Evolutionary conservation across 306 rosid species (phyloP).

Genomic region (Lithocarpus polystachyus): DNA sequence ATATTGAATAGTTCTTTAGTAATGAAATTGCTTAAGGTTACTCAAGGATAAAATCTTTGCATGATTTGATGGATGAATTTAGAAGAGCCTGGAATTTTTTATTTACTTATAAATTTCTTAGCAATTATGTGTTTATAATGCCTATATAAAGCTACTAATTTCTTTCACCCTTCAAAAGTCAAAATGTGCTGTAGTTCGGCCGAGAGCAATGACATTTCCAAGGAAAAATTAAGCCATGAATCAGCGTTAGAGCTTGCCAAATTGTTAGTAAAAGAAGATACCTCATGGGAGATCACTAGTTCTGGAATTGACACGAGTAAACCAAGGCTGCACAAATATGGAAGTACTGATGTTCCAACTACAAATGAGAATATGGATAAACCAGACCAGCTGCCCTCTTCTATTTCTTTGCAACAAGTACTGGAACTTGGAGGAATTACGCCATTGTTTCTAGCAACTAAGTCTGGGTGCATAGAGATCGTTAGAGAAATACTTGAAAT

Average conservation of each 20-base stretch:
- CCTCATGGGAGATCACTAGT: conserved; percentile 1
- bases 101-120: no score
- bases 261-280: not conserved
- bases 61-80: no score
- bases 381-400: no score
- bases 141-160: not conserved
- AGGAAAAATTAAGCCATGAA: not conserved
- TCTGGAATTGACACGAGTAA: not conserved
- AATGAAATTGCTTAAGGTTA: no score
- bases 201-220: not conserved
- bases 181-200: not conserved
- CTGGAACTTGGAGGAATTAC: not conserved
- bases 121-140: no score
- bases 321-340: not conserved
- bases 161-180: not conserved
- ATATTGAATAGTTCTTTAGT: no score
- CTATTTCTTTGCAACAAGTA: not conserved
- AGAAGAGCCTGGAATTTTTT: no score
- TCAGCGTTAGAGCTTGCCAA: not conserved
- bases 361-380: no score
- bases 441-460: not conserved
- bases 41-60: no score
- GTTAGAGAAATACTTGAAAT: not conserved
- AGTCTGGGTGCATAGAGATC: not conserved
- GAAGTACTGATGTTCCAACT: not conserved